These are phyloP conservation scores for Cercophora samala DNA, from an alignment of 495 filamentous ascomycete genomes.

Conservation along the genomic window DNA sequence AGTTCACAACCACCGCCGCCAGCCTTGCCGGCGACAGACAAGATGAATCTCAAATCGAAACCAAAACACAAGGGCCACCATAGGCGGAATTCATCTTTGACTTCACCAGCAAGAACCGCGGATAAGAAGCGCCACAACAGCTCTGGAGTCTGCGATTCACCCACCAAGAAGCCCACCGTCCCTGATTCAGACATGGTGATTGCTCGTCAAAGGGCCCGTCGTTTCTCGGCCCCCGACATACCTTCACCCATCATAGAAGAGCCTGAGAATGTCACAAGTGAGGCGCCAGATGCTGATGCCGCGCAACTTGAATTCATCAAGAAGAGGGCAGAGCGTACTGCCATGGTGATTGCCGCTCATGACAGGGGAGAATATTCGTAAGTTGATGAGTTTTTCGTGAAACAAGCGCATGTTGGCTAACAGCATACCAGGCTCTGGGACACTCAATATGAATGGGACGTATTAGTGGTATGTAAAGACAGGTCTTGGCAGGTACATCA, in stretches of 20 bases:
- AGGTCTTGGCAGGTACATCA: conserved; percentile 20
- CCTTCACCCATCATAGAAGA: neutral
- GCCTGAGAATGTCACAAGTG: neutral
- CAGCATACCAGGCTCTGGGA: conserved; percentile 19
- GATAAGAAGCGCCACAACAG: conserved; percentile 1
- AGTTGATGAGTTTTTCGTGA: neutral
- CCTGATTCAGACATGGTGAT: neutral
- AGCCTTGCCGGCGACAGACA: neutral
- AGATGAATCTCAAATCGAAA: conserved; percentile 2
- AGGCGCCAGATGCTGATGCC: neutral
- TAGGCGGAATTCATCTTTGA: neutral
- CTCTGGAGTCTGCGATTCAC: conserved; percentile 1
- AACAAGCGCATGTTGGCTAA: neutral
- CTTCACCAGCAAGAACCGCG: neutral
- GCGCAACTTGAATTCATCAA: neutral
- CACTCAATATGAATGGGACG: conserved; percentile 20
- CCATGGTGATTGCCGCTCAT: conserved; percentile 9
- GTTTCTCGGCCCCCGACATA: neutral
- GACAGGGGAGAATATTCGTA: conserved; percentile 14
- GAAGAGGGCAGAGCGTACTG: conserved; percentile 1
- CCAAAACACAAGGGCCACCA: neutral
- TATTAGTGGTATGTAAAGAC: conserved; percentile 16
- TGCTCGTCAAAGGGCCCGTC: neutral
- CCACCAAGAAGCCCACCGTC: neutral
- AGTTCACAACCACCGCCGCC: neutral